These are phyloP conservation scores for Botrytis deweyae DNA, from an alignment of 2,329 filamentous ascomycete genomes.

Conservation along the genomic window DNA sequence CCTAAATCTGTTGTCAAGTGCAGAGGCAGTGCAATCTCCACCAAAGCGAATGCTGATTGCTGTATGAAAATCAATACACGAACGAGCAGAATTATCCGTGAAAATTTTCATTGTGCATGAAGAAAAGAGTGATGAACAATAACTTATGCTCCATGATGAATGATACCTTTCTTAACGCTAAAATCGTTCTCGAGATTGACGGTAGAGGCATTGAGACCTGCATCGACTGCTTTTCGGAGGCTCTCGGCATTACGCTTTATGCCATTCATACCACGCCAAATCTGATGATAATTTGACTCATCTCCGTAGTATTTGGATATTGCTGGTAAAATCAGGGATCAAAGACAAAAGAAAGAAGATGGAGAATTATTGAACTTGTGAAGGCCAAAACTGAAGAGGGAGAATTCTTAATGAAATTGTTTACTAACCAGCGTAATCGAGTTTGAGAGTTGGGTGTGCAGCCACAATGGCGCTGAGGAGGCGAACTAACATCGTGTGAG, in stretches of 20 bases:
- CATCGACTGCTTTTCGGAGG: constrained; percentile 30
- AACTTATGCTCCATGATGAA: constrained; percentile 22
- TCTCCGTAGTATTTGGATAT: constrained; percentile 50
- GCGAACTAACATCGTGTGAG: constrained; percentile 44
- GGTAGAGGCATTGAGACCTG: constrained; percentile 28
- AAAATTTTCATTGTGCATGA: not conserved
- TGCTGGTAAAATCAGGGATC: constrained; percentile 42
- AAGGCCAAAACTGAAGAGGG: not conserved
- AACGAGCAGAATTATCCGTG: constrained; percentile 3
- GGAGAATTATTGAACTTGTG: not conserved
- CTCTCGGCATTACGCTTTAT: constrained; percentile 28
- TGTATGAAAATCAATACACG: constrained; percentile 28
- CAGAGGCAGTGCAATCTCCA: constrained; percentile 39
- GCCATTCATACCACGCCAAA: constrained; percentile 29
- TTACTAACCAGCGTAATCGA: constrained; percentile 61
- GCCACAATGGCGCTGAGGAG: constrained; percentile 62
- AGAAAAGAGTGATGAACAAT: not conserved
- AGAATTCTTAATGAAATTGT: constrained; percentile 4
- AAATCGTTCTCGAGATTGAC: constrained; percentile 25
- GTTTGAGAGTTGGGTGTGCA: constrained; percentile 52
- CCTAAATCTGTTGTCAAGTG: constrained; percentile 44
- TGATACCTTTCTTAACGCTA: constrained; percentile 25
- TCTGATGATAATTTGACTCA: constrained; percentile 28
- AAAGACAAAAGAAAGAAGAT: constrained; percentile 9
- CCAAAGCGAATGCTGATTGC: constrained; percentile 36